Base-by-base conservation (phyloP, 169 alveolate genomes). In the Sarcocystis neurona region DNA sequence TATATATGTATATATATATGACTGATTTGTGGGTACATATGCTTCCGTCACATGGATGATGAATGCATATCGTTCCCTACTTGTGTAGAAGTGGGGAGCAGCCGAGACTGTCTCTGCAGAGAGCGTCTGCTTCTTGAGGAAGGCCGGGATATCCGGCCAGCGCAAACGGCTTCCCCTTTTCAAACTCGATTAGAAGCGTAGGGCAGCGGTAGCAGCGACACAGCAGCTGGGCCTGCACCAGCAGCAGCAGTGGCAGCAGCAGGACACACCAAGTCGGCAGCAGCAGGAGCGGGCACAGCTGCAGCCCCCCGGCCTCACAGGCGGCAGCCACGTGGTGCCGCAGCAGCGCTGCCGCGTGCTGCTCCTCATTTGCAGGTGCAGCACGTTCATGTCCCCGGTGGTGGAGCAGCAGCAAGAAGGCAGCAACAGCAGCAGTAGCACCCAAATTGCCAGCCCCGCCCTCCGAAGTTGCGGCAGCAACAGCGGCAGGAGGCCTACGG, bases 161-260 rank as follows among this genome's bases (percentile, higher is more conserved):
- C 18, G 87, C 60, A 50, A 90, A 46, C 18, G 46, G 47, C 43
- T 75, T 89, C 27, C 75, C 56, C 8, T 34, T n/a, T n/a, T 58
- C 86, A 44, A 92, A 58, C 46, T 88, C 92, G n/a, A 88, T 85
- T 41, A 88, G 60, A 72, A 92, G 77, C 0, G 85, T 79, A 12
- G 94, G 94, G 20, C 50, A 66, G 27, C 77, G 50, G 72, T 88
- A 88, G 60, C 84, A 88, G 48, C 68, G 84, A 47, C 85, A 50
- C 77, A 92, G 37, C 80, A 89, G 85, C 58, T 89, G 90, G 15
- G 89, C 56, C 91, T 88, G 94, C 60, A 46, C 70, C 56, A 46
- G 46, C 68, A 44, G 68, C 56, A n/a, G 46, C 43, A 44, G 70
- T 12, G 2, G 85, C 60, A 46, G 68, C 63, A 44, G 34, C 41